These are phyloP conservation scores for Chrysoporthe cubensis DNA, from an alignment of 2,329 filamentous ascomycete species.

Conservation along the genomic window DNA sequence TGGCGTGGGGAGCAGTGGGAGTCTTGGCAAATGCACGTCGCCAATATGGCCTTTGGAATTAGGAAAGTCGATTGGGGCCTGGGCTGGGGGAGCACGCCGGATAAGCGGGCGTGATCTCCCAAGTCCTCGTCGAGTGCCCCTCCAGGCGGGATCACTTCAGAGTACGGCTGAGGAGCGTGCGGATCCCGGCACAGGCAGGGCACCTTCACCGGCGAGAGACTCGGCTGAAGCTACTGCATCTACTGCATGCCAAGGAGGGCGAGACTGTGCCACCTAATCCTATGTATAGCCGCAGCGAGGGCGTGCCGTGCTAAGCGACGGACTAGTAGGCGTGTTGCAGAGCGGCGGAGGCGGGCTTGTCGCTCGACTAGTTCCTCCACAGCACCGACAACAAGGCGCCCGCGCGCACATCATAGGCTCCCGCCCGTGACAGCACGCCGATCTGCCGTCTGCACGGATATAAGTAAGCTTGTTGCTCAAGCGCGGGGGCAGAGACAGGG, in stretches of 20 bases:
- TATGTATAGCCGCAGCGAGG: not conserved
- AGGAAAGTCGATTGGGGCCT: not conserved
- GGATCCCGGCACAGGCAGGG: not conserved
- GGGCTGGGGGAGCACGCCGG: not conserved
- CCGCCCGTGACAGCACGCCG: not conserved
- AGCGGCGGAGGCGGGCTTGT: not conserved
- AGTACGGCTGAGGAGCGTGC: not conserved
- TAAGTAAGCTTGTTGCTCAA: not conserved
- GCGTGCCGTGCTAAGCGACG: not conserved
- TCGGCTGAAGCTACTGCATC: conserved; percentile 2
- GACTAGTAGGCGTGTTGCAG: not conserved
- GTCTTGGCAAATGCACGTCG: conserved; percentile 22
- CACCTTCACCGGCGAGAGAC: not conserved
- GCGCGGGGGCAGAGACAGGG: not conserved
- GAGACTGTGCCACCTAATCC: not conserved
- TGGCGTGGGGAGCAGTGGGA: not conserved
- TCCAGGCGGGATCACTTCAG: not conserved
- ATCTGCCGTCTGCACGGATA: not conserved
- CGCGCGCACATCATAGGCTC: no score
- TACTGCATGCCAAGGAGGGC: conserved; percentile 14
- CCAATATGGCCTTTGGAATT: not conserved
- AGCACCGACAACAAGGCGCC: not conserved
- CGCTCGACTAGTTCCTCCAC: not conserved
- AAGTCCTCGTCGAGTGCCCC: not conserved
- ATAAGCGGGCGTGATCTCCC: not conserved